These are phyloP conservation scores for Albugo candida DNA, from an alignment of 352 stramenopile species.

Conservation along the genomic window DNA sequence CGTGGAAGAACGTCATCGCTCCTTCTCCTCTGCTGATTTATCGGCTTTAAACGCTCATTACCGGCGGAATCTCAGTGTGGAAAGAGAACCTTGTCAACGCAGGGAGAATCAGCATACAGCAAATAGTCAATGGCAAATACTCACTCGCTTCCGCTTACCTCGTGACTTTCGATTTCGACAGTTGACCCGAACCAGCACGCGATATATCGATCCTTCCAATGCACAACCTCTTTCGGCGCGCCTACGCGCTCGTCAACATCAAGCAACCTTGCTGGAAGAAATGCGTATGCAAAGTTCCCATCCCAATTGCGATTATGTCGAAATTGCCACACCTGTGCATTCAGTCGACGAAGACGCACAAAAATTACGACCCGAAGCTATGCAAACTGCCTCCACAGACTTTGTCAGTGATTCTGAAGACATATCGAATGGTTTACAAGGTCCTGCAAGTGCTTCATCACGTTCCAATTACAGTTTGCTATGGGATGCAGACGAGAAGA, in stretches of 20 bases:
- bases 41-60: too few relatives aligned
- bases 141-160: slow-evolving; percentile 7
- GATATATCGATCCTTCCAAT: slow-evolving; percentile 60
- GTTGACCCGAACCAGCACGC: slow-evolving; percentile 50
- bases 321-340: background rate
- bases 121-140: background rate
- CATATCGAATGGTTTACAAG: background rate
- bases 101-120: background rate
- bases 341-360: too few relatives aligned
- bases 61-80: too few relatives aligned
- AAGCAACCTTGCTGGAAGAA: slow-evolving; percentile 12
- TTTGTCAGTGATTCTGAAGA: background rate
- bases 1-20: too few relatives aligned
- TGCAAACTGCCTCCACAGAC: background rate
- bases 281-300: slow-evolving; percentile 21
- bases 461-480: too few relatives aligned
- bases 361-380: background rate
- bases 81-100: too few relatives aligned
- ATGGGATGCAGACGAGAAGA: too few relatives aligned
- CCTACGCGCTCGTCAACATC: slow-evolving; percentile 17
- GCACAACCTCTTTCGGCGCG: slow-evolving; percentile 30
- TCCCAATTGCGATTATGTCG: background rate
- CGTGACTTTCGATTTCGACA: slow-evolving; percentile 48
- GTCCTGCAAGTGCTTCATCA: too few relatives aligned
- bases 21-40: too few relatives aligned